Base-by-base conservation (phyloP, 1,284 basidiomycete genomes). In the Wallemia ichthyophaga region DNA sequence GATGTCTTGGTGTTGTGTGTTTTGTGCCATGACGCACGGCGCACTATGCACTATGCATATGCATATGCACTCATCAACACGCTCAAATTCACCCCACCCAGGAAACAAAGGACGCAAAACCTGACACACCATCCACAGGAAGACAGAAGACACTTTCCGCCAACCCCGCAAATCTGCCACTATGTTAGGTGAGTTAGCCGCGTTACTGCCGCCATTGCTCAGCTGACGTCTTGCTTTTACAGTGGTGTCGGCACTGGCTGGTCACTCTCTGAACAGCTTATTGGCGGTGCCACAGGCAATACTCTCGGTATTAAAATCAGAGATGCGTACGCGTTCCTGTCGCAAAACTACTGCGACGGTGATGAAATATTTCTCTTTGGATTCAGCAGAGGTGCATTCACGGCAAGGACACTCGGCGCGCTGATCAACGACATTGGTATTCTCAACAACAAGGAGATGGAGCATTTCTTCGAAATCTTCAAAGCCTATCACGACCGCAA, bases 391-490 rank as follows among this genome's bases (percentile, higher is more conserved):
- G 61, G 61, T 0, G 61, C 61, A 56, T 61, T 61, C 31, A 61
- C 61, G 23, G 61, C 61, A 25, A 31, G 61, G 13, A 61, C 61
- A 13, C 59, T 61, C 26, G 61, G 56, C 26, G 58, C 58, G 27
- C 58, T 61, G 56, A 61, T 61, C 55, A 57, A 57, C 17, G 61
- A 61, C 31, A 61, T 61, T 21, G 61, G 61, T 21, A 61, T 61
- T n/a, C 57, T 61, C 48, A 58, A 25, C 21, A 61, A 28, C 23
- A 56, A 56, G 57, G 61, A 58, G 24, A 61, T 61, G 61, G 61
- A 48, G 31, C 55, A 61, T 28, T 61, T 61, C 56, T 55, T 55
- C 54, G 54, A 61, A 27, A 59, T 61, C 0, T 59, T 57, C 33
- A 57, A 59, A 1, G 61, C 61, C 15, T 61, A 61, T 32, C 58